Conservation (phyloP, 2,329 filamentous ascomycete species). For the Aspergillus intermedius region DNA sequence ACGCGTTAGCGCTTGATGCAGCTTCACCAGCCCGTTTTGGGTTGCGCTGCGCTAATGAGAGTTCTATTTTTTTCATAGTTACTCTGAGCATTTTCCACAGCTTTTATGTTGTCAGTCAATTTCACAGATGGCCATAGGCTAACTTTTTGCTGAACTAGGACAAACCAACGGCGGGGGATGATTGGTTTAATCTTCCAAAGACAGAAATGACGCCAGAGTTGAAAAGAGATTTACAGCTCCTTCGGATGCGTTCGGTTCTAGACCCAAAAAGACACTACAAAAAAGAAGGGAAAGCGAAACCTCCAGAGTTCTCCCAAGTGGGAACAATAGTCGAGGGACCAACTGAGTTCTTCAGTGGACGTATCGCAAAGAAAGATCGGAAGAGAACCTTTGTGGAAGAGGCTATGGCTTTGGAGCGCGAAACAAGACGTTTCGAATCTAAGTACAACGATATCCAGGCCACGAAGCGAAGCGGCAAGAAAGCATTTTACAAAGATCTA, state of each 20-base stretch:
- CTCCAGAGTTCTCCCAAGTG: constrained; percentile 80
- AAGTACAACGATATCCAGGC: constrained; percentile 84
- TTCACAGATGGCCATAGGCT: constrained; percentile 3
- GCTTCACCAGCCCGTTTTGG: constrained; percentile 71
- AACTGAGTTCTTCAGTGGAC: constrained; percentile 75
- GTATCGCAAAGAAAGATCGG: constrained; percentile 78
- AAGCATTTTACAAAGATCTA: constrained; percentile 77
- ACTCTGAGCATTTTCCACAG: constrained; percentile 52
- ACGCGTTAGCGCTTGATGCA: constrained; percentile 61
- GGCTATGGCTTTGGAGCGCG: constrained; percentile 61
- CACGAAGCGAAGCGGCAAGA: constrained; percentile 80
- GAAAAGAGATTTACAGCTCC: constrained; percentile 80
- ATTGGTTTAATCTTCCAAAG: constrained; percentile 84
- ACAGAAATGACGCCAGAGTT: constrained; percentile 78
- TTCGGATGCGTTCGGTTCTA: constrained; percentile 81
- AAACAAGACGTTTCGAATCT: constrained; percentile 67
- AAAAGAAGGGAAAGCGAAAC: constrained; percentile 67
- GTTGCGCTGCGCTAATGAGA: constrained; percentile 66
- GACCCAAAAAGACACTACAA: constrained; percentile 89
- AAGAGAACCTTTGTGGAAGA: constrained; percentile 85
- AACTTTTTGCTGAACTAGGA: constrained; percentile 29
- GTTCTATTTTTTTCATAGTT: constrained; percentile 61
- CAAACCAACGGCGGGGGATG: constrained; percentile 64
- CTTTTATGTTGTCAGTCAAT: background rate
- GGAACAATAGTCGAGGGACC: constrained; percentile 84